A percentile compares a stretch with the other conserved stretches of the same genome.
These are phyloP conservation scores for Trypanosoma cruzi DNA, from an alignment of 208 protist species.

Conservation along the genomic window DNA sequence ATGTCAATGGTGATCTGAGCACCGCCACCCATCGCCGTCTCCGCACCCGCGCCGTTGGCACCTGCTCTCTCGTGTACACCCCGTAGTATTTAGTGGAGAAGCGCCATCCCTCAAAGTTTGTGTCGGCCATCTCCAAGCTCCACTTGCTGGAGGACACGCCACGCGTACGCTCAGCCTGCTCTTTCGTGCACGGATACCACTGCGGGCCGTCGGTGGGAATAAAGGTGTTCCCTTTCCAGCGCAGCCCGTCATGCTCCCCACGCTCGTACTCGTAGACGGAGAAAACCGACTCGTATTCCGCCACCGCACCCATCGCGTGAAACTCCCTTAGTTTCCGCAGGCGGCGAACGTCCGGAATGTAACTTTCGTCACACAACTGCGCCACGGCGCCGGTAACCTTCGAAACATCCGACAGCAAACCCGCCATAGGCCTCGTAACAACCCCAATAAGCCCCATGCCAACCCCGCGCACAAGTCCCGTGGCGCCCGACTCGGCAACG, in stretches of 20 bases:
- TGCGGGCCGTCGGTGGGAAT: constrained; percentile 42
- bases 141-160: constrained; percentile 39
- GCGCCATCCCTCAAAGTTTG: constrained; percentile 79
- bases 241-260: constrained; percentile 11
- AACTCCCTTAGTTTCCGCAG: constrained; percentile 71
- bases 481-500: constrained; percentile 64
- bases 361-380: constrained; percentile 68
- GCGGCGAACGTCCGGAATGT: constrained; percentile 65
- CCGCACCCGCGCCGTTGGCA: constrained; percentile 44
- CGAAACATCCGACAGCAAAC: constrained; percentile 83
- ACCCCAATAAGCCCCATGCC: constrained; percentile 89
- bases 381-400: constrained; percentile 60
- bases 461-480: constrained; percentile 81
- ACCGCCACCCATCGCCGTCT: constrained; percentile 72
- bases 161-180: constrained; percentile 32
- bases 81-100: constrained; percentile 80
- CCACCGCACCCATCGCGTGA: constrained; percentile 75
- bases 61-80: constrained; percentile 46
- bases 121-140: constrained; percentile 63
- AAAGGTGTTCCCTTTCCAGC: constrained; percentile 11
- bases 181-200: constrained; percentile 68
- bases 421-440: constrained; percentile 81
- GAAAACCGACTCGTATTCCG: constrained; percentile 54
- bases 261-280: constrained; percentile 84
- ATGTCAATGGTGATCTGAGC: constrained; percentile 51